Percentiles rank a stretch among this genome's conserved stretches.
phyloP scores from a whole-genome alignment of 2,329 filamentous ascomycete genomes.

The Fusarium staphyleae region DNA sequence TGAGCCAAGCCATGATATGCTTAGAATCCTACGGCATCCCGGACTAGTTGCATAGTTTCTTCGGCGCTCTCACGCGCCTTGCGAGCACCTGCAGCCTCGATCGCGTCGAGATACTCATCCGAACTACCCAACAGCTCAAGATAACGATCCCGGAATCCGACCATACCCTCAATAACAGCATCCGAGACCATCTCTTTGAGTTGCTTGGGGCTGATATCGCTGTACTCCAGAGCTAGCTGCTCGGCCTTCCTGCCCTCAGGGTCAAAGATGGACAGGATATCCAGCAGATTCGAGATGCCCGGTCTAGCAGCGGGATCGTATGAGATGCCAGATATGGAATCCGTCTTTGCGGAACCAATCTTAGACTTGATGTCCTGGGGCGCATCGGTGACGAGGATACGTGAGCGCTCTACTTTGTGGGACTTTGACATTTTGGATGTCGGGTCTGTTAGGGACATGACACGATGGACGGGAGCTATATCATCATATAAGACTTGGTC shows the following conservation, averaged over 20 bases:
- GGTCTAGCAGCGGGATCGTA: slow-evolving; percentile 76
- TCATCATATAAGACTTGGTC: neutral
- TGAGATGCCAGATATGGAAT: slow-evolving; percentile 69
- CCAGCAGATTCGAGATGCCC: slow-evolving; percentile 86
- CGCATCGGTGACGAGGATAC: slow-evolving; percentile 82
- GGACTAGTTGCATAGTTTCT: slow-evolving; percentile 62
- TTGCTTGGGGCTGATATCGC: slow-evolving; percentile 47
- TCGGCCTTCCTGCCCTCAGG: slow-evolving; percentile 47
- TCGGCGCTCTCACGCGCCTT: slow-evolving; percentile 69
- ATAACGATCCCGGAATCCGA: slow-evolving; percentile 64
- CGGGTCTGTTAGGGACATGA: slow-evolving; percentile 89
- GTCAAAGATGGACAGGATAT: slow-evolving; percentile 77
- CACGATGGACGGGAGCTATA: slow-evolving; percentile 76
- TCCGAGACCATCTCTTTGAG: slow-evolving; percentile 64
- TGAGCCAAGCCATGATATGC: neutral
- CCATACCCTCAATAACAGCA: slow-evolving; percentile 60
- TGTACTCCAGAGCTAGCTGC: slow-evolving; percentile 51
- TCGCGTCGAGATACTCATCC: slow-evolving; percentile 61
- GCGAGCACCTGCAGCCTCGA: slow-evolving; percentile 64
- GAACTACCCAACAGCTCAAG: slow-evolving; percentile 56
- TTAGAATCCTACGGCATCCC: slow-evolving; percentile 59
- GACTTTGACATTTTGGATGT: slow-evolving; percentile 95
- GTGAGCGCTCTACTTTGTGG: slow-evolving; percentile 70
- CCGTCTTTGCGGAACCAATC: slow-evolving; percentile 77
- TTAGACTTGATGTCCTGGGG: slow-evolving; percentile 71